Evolutionary conservation across 129 eudicot genomes (phyloP), one percentile per base, ranked within the genome.

Genomic region (Helianthus tuberosus): DNA sequence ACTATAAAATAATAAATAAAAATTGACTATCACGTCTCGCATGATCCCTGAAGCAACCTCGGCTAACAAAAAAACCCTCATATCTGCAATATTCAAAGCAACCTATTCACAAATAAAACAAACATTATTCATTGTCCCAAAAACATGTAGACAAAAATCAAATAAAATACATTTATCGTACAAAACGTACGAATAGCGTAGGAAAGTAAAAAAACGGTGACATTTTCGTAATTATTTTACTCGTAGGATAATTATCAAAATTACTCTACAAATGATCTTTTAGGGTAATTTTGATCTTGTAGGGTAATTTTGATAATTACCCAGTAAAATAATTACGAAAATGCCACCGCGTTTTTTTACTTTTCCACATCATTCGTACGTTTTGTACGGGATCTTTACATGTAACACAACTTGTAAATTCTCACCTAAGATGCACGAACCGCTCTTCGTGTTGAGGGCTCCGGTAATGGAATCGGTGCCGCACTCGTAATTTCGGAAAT

Each of bases 371-470:
- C 36, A 32, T 32, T 32, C 36, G 36, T 32, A 32, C 36, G 36
- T 32, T 32, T 32, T 32, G 36, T 32, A 32, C 36, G 36, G 36
- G 5, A 3, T 32, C 36, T 32, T 32, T 32, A 51, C 50, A 51
- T 69, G 8, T 51, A 50, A 51, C 13, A 16, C 29, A 35, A 51
- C 63, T 69, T 32, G 16, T 69, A 51, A 11, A 0, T 59, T 25
- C 44, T 5, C 54, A 64, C 80, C 84, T 80, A 76, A 68, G 76
- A 25, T 16, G 46, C 80, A 52, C 29, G 66, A 58, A 69, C 73
- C 36, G 4, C 43, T 53, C 80, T 80, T 32, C 80, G 75, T 8
- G 71, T 52, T 2, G 86, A 77, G 2, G 86, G 61, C 32, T 77
- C 80, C 1, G 79, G 74, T 66, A 32, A 61, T 0, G 57, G 57